A percentile compares a stretch with the other conserved stretches of the same genome.
These are phyloP conservation scores for Mimosa pudica DNA, from an alignment of 306 rosid genomes.

Conservation along the genomic window DNA sequence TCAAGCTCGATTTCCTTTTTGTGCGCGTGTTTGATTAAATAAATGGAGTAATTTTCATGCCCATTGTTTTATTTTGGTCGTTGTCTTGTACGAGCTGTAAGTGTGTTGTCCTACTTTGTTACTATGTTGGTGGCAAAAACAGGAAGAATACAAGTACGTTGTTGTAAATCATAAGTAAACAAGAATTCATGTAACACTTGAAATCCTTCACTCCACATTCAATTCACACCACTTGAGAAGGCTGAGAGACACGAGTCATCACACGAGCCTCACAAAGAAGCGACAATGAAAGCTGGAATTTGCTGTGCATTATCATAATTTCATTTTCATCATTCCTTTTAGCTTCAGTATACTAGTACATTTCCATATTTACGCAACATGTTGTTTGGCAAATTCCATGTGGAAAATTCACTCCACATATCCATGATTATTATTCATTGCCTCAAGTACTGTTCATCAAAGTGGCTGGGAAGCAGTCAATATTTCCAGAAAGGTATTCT, in stretches of 20 bases:
- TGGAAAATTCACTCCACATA: neutral
- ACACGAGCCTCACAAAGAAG: constrained; percentile 1
- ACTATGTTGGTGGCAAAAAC: neutral
- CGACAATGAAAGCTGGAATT: constrained; percentile 20
- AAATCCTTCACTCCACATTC: no score
- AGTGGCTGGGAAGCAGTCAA: neutral
- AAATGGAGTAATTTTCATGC: neutral
- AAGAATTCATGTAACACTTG: neutral
- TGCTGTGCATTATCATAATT: constrained; percentile 4
- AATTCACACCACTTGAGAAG: no score
- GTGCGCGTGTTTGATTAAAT: no score
- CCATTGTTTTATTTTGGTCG: neutral
- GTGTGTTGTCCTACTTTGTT: neutral
- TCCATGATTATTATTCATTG: neutral
- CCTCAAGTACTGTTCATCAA: neutral
- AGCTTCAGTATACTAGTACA: constrained; percentile 10
- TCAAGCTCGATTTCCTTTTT: no score
- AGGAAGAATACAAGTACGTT: neutral
- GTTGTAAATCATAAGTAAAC: neutral
- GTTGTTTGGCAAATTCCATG: neutral
- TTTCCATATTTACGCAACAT: constrained; percentile 10
- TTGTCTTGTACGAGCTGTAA: neutral
- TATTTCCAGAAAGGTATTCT: no score
- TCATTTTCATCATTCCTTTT: neutral
- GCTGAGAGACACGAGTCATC: neutral